Conservation (phyloP, 1,284 basidiomycete genomes). For the Ceratobasidium sp. region DNA sequence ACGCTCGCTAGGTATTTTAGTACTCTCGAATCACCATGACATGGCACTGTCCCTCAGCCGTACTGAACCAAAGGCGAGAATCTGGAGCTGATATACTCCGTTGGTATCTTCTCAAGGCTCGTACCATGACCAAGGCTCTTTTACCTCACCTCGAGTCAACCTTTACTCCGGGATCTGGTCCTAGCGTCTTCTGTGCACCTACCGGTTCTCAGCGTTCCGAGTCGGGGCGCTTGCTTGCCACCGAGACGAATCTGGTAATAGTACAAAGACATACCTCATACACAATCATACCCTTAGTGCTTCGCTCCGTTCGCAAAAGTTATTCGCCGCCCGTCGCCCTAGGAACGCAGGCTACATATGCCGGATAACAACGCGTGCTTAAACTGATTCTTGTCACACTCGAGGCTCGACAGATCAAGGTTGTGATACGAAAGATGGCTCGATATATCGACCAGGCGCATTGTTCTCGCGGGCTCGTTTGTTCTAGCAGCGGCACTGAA, state of each 20-base stretch:
- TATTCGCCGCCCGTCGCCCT: not conserved
- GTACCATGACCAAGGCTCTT: too few relatives aligned
- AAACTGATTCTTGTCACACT: not conserved
- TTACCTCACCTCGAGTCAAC: too few relatives aligned
- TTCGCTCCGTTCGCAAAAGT: not conserved
- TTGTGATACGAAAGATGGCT: not conserved
- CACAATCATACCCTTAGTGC: not conserved
- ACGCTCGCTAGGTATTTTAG: too few relatives aligned
- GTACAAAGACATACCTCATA: not conserved
- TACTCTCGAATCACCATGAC: too few relatives aligned
- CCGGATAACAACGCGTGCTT: not conserved
- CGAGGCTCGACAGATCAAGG: not conserved
- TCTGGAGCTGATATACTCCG: not conserved
- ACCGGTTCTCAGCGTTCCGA: not conserved
- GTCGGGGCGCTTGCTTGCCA: conserved; percentile 13
- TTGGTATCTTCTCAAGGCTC: not conserved
- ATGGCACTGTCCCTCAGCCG: not conserved
- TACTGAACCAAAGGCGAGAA: not conserved
- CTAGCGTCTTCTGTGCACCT: not conserved
- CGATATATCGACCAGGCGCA: not conserved
- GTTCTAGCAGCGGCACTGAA: not conserved
- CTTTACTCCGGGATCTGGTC: too few relatives aligned
- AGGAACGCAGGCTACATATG: not conserved
- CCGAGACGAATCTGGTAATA: not conserved
- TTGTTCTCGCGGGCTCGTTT: not conserved